Conservation (phyloP, 78 protist species). For the Dictyostelium firmibasis region DNA sequence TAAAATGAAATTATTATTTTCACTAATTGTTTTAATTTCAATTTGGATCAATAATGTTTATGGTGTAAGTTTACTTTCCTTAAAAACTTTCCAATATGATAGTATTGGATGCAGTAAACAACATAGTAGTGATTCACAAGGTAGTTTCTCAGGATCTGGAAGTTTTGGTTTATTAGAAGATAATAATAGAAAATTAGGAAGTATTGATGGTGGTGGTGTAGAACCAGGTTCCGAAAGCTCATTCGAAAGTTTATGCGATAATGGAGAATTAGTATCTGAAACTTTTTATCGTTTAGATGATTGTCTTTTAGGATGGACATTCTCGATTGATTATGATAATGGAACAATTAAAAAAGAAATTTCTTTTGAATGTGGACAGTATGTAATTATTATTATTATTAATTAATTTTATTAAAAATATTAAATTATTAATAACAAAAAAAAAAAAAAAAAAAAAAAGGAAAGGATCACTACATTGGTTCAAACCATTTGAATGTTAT, state of each 20-base stretch:
- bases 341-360: not conserved
- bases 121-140: not conserved
- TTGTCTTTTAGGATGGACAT: not conserved
- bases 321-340: not conserved
- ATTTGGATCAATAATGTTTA: not conserved
- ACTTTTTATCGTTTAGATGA: not conserved
- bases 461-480: not conserved
- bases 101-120: not conserved
- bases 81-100: not conserved
- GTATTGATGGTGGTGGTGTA: not conserved
- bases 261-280: not conserved
- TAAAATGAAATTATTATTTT: not conserved
- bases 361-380: not conserved
- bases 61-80: not conserved
- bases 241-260: not conserved
- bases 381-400: not conserved
- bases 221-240: not conserved
- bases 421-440: too few species aligned
- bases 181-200: not conserved
- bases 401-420: too few species aligned
- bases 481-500: not conserved
- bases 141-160: not conserved
- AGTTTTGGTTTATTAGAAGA: not conserved
- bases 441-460: not conserved
- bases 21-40: not conserved